These are phyloP conservation scores for Hyphochytrium catenoides DNA, from an alignment of 352 stramenopile species.

Conservation along the genomic window DNA sequence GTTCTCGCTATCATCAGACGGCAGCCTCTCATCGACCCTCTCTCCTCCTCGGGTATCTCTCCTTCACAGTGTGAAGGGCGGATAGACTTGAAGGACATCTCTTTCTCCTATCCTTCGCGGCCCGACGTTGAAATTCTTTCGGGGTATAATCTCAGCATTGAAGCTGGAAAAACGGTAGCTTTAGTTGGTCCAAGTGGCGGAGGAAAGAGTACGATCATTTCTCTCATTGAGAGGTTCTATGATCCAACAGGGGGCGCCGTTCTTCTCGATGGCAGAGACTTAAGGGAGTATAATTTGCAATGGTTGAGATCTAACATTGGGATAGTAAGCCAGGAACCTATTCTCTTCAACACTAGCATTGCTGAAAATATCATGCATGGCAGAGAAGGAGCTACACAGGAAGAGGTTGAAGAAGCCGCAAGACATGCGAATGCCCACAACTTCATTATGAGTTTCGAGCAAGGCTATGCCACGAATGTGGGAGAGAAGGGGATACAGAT, in stretches of 20 bases:
- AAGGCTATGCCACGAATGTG: slow-evolving; percentile 64
- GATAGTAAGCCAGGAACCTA: slow-evolving; percentile 70
- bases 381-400: slow-evolving; percentile 21
- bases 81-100: slow-evolving; percentile 31
- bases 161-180: slow-evolving; percentile 35
- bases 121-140: slow-evolving; percentile 23
- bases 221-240: slow-evolving; percentile 45
- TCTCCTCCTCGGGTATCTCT: too few relatives aligned
- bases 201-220: slow-evolving; percentile 38
- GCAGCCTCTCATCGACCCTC: too few relatives aligned
- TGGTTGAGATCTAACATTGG: slow-evolving; percentile 46
- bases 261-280: slow-evolving; percentile 20
- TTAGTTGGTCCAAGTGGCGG: slow-evolving; percentile 34
- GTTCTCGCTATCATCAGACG: too few relatives aligned
- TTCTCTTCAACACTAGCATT: slow-evolving; percentile 56
- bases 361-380: slow-evolving; percentile 52
- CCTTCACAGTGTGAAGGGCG: too few relatives aligned
- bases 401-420: slow-evolving; percentile 40
- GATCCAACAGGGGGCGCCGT: slow-evolving; percentile 17
- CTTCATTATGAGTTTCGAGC: slow-evolving; percentile 66
- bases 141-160: slow-evolving; percentile 22
- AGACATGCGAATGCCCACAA: slow-evolving; percentile 62
- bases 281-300: slow-evolving; percentile 30
- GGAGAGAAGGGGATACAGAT: slow-evolving; percentile 59
- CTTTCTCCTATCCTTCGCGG: slow-evolving; percentile 33